These are phyloP conservation scores for Wallacemonas rigidus DNA, from an alignment of 208 protist genomes.

Conservation along the genomic window DNA sequence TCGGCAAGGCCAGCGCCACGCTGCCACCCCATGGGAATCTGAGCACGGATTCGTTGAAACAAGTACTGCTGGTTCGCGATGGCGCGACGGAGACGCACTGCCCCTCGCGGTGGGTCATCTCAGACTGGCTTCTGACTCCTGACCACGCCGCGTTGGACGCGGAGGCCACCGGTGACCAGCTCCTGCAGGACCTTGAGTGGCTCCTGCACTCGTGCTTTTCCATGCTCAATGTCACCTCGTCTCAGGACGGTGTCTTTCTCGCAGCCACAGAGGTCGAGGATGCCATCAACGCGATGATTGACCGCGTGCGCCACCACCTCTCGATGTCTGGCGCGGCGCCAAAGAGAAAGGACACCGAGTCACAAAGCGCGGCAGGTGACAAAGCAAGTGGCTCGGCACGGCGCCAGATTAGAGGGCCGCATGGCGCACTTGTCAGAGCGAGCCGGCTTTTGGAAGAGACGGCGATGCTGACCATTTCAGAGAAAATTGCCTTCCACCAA, in stretches of 20 bases:
- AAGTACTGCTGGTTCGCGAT: slow-evolving; percentile 65
- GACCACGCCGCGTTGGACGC: slow-evolving; percentile 30
- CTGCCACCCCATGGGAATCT: slow-evolving; percentile 80
- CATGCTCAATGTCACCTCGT: slow-evolving; percentile 65
- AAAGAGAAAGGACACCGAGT: background rate
- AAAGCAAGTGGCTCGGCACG: too few species aligned
- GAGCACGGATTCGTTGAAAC: slow-evolving; percentile 62
- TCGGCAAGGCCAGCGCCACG: slow-evolving; percentile 38
- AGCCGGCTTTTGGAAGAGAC: slow-evolving; percentile 11
- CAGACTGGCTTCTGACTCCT: slow-evolving; percentile 71
- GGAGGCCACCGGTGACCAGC: slow-evolving; percentile 17
- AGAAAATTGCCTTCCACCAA: slow-evolving; percentile 58
- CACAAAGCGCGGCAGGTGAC: too few species aligned
- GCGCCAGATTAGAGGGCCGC: background rate
- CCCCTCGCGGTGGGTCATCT: slow-evolving; percentile 76
- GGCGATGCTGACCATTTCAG: slow-evolving; percentile 34
- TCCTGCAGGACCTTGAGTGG: slow-evolving; percentile 75
- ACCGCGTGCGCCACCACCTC: slow-evolving; percentile 54
- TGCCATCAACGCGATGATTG: slow-evolving; percentile 68
- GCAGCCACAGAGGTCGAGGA: slow-evolving; percentile 44
- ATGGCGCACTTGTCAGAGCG: background rate
- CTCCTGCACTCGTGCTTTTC: slow-evolving; percentile 78
- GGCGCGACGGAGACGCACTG: slow-evolving; percentile 59
- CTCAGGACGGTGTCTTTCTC: slow-evolving; percentile 42
- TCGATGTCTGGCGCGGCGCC: background rate